Evolutionary conservation across 768 basidiomycete species (phyloP).

Genomic region (Pleurotus eryngii): DNA sequence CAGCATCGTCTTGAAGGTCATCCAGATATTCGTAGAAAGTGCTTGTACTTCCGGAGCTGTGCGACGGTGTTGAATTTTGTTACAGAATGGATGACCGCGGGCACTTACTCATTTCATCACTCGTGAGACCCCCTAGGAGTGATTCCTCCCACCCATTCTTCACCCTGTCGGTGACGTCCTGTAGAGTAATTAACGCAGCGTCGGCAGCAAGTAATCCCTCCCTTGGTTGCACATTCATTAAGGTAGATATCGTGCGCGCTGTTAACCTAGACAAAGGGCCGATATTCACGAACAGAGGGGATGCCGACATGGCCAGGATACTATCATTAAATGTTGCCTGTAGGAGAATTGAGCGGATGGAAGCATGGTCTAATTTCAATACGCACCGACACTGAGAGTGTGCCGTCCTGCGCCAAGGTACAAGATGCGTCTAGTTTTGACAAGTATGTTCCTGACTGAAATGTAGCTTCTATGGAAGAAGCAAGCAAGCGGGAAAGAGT

Average conservation of each 20-base stretch:
- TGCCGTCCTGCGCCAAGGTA: constrained; percentile 26
- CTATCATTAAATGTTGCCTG: constrained; percentile 31
- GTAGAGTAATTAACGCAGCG: constrained; percentile 27
- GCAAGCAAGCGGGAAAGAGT: constrained; percentile 27
- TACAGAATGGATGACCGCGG: not conserved
- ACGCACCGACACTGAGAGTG: not conserved
- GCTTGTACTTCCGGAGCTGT: constrained; percentile 43
- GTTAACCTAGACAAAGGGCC: constrained; percentile 38
- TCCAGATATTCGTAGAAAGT: constrained; percentile 56
- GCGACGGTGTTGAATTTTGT: not conserved
- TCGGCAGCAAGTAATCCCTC: constrained; percentile 27
- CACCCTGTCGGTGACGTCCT: constrained; percentile 36
- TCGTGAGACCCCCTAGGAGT: constrained; percentile 29
- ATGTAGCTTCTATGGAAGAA: constrained; percentile 51
- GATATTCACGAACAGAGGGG: constrained; percentile 33
- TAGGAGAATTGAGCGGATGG: too few relatives aligned
- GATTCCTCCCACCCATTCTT: constrained; percentile 49
- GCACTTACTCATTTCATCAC: constrained; percentile 28
- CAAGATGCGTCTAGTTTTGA: constrained; percentile 33
- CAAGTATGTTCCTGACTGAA: constrained; percentile 55
- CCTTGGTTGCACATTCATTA: constrained; percentile 29
- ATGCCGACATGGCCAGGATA: constrained; percentile 29
- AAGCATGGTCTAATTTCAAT: not conserved
- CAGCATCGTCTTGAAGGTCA: constrained; percentile 68
- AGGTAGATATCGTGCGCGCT: constrained; percentile 28